Evolutionary conservation across 1,284 basidiomycete species (phyloP), one percentile per base, ranked within the genome.

Genomic region (Ganoderma boninense): DNA sequence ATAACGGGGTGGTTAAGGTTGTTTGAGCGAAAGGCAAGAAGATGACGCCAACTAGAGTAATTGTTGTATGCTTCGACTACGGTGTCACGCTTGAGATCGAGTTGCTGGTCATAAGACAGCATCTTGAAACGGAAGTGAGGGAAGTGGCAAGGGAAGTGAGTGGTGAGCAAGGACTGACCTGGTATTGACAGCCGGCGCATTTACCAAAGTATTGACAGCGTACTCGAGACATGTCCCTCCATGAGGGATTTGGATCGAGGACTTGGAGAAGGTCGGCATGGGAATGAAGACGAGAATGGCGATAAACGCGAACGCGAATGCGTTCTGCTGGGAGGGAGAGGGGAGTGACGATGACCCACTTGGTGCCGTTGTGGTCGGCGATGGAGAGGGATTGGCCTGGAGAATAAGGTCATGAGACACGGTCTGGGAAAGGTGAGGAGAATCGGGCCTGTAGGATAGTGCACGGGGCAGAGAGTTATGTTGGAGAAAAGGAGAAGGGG

Each of bases 161-260:
- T 8, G 29, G 46, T 11, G 10, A 5, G 11, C 14, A 14, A 7
- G 63, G 8, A 61, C 80, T 32, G 54, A 90, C 92, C 82, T 94
- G 92, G 78, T 94, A 93, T 77, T 95, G 93, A 77, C 92, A 94
- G 0, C 92, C 92, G 13, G 86, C 90, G 77, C 96, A 98, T 65
- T 84, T 85, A 0, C 93, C 93, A 83, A 97, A 98, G 79, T 98
- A 97, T 76, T 90, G 89, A 84, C 97, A 98, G 69, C 87, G 85
- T 0, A 95, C 86, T 44, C 87, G 83, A 46, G 77, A 84, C 74
- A 90, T 84, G 72, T 96, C 92, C 68, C 96, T 84, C 74, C 93
- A 82, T 60, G 87, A 86, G 0, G 83, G 75, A 77, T 93, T 94
- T 13, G 91, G 88, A n/a, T 84, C 84, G 46, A 94, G 72, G 40